Percentiles rank a stretch among this genome's conserved stretches.
phyloP scores from a whole-genome alignment of 1,284 basidiomycete species.

The Ganoderma boninense region DNA sequence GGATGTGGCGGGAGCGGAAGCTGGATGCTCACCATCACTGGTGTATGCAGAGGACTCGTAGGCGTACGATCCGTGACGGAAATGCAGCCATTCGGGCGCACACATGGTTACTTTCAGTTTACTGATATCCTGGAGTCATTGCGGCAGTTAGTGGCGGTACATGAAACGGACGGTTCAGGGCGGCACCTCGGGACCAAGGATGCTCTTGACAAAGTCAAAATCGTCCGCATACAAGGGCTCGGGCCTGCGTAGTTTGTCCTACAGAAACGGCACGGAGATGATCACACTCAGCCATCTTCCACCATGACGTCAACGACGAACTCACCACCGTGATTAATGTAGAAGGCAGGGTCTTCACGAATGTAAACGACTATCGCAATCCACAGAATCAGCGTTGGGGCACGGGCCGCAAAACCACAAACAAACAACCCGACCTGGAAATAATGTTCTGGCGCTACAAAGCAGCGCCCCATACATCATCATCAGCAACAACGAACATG shows the following conservation, averaged over 20 bases:
- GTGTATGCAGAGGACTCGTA: constrained; percentile 66
- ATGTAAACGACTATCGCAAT: constrained; percentile 18
- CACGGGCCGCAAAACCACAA: too few species aligned
- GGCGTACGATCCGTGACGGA: constrained; percentile 65
- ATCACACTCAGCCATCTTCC: neutral
- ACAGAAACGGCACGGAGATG: neutral
- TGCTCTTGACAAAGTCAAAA: constrained; percentile 63
- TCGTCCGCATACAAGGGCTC: constrained; percentile 66
- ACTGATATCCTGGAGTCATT: constrained; percentile 55
- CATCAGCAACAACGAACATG: neutral
- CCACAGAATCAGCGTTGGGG: neutral
- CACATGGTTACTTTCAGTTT: constrained; percentile 79
- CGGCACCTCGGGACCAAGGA: constrained; percentile 59
- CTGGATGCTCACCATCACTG: constrained; percentile 54
- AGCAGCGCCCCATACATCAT: too few species aligned
- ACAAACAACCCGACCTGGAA: constrained; percentile 20
- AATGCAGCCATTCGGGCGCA: constrained; percentile 78
- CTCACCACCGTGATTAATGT: constrained; percentile 23
- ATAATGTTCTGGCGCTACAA: constrained; percentile 21
- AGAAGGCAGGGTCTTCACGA: constrained; percentile 23
- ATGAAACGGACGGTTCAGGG: neutral
- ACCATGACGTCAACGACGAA: neutral
- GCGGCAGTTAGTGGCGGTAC: constrained; percentile 22
- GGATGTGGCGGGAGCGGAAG: neutral
- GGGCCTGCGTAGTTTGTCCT: constrained; percentile 68